phyloP scores from a whole-genome alignment of 495 filamentous ascomycete genomes.

The Pseudomonodictys pantanalensis region DNA sequence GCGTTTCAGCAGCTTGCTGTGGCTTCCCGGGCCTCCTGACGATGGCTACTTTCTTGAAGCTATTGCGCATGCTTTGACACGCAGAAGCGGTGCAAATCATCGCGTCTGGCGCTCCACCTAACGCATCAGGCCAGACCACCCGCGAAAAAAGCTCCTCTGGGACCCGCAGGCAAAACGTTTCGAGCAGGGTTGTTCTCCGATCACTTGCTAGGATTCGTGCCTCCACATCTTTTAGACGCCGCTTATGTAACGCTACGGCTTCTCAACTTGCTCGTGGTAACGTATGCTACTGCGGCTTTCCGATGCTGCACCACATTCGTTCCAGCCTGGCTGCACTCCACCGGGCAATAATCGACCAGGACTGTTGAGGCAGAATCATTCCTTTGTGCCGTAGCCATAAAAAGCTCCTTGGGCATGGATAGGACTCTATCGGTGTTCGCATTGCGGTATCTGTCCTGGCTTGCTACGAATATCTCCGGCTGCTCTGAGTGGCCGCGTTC shows the following conservation, averaged over 20 bases:
- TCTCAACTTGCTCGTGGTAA: too few relatives aligned
- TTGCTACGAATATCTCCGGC: constrained; percentile 29
- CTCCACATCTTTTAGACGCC: background rate
- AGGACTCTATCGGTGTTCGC: background rate
- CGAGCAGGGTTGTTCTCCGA: constrained; percentile 8
- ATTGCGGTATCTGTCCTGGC: background rate
- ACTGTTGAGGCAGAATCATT: too few relatives aligned
- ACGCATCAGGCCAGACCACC: background rate
- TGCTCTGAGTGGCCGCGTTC: constrained; percentile 19
- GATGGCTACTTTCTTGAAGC: background rate
- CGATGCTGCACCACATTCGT: too few relatives aligned
- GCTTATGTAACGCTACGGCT: background rate
- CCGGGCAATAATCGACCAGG: too few relatives aligned
- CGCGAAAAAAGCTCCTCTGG: background rate
- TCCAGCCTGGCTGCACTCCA: too few relatives aligned
- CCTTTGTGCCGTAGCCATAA: background rate
- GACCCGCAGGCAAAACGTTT: constrained; percentile 6
- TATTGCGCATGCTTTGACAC: constrained; percentile 7
- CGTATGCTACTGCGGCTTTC: too few relatives aligned
- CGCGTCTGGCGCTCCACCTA: constrained; percentile 29
- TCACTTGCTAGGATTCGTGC: background rate
- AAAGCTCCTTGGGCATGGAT: background rate
- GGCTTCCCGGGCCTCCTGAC: background rate
- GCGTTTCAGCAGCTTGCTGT: constrained; percentile 12
- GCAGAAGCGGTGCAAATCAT: constrained; percentile 32